Base-by-base conservation (phyloP, 768 basidiomycete genomes). In the Boletus barrowsii region DNA sequence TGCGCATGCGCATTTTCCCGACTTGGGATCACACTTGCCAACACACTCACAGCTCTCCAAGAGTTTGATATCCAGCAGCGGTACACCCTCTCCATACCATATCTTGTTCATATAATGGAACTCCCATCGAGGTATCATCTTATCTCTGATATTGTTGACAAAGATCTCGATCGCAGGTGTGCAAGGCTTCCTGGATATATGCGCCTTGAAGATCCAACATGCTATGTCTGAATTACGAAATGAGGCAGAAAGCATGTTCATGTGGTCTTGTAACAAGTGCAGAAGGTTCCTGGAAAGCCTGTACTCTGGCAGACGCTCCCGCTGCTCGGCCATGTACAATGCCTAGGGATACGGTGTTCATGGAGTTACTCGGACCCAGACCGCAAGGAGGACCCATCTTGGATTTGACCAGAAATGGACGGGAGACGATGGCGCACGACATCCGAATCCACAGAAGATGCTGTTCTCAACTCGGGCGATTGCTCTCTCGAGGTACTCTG, bases 91-190 rank as follows among this genome's bases (percentile, higher is more conserved):
- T 2, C 80, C 82, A 54, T 85, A 83, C 79, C 88, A 88, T 76
- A 93, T 83, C 49, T 81, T 72, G 67, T 96, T 94, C 11, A 88
- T 84, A 67, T 96, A 96, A 56, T 86, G 76, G 62, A 94, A 97
- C 62, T 96, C 93, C 82, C 88, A 92, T 24, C 80, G 81, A 0
- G 93, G 93, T 20, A 84, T 81, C 10, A 82, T 75, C 56, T 88
- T 86, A 10, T 76, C 66, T 56, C 90, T 90, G 22, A 91, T 73
- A 0, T 79, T 68, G 62, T 94, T 93, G 47, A 82, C 66, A 40
- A 54, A 68, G 24, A 96, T 78, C 15, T 71, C 70, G 61, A 96
- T 88, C 6, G 72, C 72, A 0, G 89, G 90, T 2, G 88, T 85
- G 42, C 80, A 63, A 1, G 0, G 87, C 87, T 57, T 87, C 81